Evolutionary conservation across 345 rosid genomes (phyloP), one percentile per base, ranked within the genome.

Genomic region (Stellera chamaejasme): DNA sequence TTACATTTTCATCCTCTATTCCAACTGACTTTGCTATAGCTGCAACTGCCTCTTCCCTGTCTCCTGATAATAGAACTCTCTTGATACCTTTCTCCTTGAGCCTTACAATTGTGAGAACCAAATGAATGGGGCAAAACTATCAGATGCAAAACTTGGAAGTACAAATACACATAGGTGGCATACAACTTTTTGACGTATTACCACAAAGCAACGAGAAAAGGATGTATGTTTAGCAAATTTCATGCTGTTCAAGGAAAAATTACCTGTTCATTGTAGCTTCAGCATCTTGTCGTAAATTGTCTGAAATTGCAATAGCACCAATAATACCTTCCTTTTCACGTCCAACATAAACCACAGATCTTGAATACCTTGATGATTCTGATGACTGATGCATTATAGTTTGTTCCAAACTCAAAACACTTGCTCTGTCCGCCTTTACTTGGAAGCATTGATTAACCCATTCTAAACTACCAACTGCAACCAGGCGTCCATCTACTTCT

Each of bases 1-100:
- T 77, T 61, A 86, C 68, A 45, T 60, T 77, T 68, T 81, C 82
- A 62, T 59, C 65, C 66, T 54, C 70, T 61, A 88, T 88, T 53
- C 97, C 96, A 62, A 88, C 88, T 10, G 67, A 67, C 72, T 73
- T 75, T 23, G 94, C 97, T 45, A 84, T 74, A 25, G 80, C 66
- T 82, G 96, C 88, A 66, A 86, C 96, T 77, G 91, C 97, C 75
- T 82, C 97, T 88, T 88, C 94, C 93, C 95, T 79, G 64, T 92
- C 98, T 59, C 98, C 97, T 36, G 98, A 88, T 76, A 88, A 66
- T 62, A 92, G 81, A 50, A 92, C 55, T 57, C 84, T 86, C 63
- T 80, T 86, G 79, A 92, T 86, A 59, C 96, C 89, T 63, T 79
- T 88, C 72, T 67, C 66, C 70, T 81, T 85, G 45, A 92, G 91